These are phyloP conservation scores for Clonostachys sp. DNA, from an alignment of 2,329 filamentous ascomycete genomes.

Conservation along the genomic window DNA sequence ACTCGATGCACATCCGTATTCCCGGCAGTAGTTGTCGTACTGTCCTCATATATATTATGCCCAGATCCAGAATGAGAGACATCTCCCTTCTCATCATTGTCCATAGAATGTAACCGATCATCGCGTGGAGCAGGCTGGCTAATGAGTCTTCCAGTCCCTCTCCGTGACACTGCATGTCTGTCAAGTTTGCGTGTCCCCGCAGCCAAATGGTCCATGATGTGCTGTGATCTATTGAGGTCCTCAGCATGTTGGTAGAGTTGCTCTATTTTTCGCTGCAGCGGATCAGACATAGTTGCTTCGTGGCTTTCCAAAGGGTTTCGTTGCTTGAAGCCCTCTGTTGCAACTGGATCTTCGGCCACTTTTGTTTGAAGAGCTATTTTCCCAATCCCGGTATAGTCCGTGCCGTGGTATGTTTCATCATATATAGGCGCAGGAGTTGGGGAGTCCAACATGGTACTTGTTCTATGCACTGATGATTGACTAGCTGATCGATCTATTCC, in stretches of 20 bases:
- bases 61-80: too few species aligned
- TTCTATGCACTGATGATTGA: background rate
- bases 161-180: background rate
- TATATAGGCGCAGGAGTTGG: background rate
- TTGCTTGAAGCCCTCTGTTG: background rate
- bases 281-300: slow-evolving; percentile 1
- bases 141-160: too few species aligned
- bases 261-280: slow-evolving; percentile 17
- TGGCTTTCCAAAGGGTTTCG: background rate
- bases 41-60: too few species aligned
- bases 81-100: too few species aligned
- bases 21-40: too few species aligned
- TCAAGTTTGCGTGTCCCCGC: slow-evolving; percentile 7
- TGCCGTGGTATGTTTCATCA: background rate
- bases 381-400: too few species aligned
- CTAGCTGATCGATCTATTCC: slow-evolving; percentile 2
- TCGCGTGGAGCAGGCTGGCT: too few species aligned
- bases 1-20: too few species aligned
- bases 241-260: slow-evolving; percentile 23
- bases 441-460: too few species aligned
- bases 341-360: background rate
- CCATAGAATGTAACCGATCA: too few species aligned
- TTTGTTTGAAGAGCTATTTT: background rate
- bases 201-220: slow-evolving; percentile 25
- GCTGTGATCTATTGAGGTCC: slow-evolving; percentile 23